Percentiles rank a stretch among this genome's conserved stretches.
Evolutionary conservation across 2,329 filamentous ascomycete species (phyloP).

Genomic region (Sordariomycetes sp.): DNA sequence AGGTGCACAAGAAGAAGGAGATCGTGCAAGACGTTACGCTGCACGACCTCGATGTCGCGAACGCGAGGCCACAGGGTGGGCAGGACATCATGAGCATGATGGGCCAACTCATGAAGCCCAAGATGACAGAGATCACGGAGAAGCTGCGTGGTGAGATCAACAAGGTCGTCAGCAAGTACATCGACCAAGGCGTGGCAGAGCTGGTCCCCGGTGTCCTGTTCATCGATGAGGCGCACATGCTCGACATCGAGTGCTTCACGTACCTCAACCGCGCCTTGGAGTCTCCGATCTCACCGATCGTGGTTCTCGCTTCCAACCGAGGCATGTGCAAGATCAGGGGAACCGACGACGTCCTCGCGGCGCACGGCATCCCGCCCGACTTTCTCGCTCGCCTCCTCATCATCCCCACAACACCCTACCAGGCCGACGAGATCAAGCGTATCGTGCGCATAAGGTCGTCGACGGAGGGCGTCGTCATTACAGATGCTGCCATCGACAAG

Average conservation of each 20-base stretch:
- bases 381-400: constrained; percentile 91
- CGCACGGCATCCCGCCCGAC: constrained; percentile 90
- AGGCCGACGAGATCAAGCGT: constrained; percentile 78
- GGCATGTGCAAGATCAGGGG: constrained; percentile 90
- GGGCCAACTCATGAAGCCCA: constrained; percentile 98
- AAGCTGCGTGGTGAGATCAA: constrained; percentile 95
- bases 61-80: constrained; percentile 87
- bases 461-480: constrained; percentile 72
- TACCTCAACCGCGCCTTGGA: constrained; percentile 98
- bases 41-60: constrained; percentile 93
- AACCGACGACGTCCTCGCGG: constrained; percentile 70
- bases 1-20: constrained; percentile 99
- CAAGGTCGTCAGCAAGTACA: constrained; percentile 97
- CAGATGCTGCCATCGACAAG: constrained; percentile 76
- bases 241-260: constrained; percentile 98
- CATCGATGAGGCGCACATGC: constrained; percentile 99
- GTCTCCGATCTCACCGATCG: constrained; percentile 88
- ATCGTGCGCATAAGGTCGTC: constrained; percentile 81
- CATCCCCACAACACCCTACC: constrained; percentile 87
- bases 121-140: constrained; percentile 98
- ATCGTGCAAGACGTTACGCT: constrained; percentile 98
- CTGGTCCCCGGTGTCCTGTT: constrained; percentile 97
- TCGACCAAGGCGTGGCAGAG: constrained; percentile 95
- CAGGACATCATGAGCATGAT: constrained; percentile 99
- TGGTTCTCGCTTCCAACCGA: constrained; percentile 94